Conservation (phyloP, 75 land plant species). For the Pinus taeda region DNA sequence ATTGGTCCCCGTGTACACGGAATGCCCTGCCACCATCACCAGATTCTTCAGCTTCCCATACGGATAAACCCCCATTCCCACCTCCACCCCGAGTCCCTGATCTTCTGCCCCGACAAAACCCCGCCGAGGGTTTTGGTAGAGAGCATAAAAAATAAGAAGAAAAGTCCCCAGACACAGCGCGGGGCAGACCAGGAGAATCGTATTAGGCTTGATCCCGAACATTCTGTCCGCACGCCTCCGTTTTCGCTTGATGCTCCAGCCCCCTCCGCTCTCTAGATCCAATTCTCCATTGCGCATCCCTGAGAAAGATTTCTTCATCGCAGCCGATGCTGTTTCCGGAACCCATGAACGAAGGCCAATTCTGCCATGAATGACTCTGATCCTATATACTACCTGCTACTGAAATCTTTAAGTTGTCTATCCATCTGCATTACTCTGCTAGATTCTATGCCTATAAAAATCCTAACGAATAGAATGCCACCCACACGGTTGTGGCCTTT, state of each 20-base stretch:
- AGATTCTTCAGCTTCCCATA: slow-evolving; percentile 51
- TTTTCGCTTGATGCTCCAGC: neutral
- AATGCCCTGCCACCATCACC: slow-evolving; percentile 99
- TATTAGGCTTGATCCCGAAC: neutral
- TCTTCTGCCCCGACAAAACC: neutral
- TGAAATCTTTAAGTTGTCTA: too few relatives aligned
- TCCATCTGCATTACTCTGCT: too few relatives aligned
- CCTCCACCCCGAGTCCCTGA: neutral
- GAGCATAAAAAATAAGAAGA: slow-evolving; percentile 4
- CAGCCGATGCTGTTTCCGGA: too few relatives aligned
- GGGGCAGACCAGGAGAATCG: neutral
- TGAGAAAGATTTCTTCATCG: too few relatives aligned
- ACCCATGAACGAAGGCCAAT: too few relatives aligned
- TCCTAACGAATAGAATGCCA: too few relatives aligned
- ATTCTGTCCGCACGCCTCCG: slow-evolving; percentile 6
- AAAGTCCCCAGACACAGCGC: slow-evolving; percentile 1
- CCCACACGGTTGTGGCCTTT: too few relatives aligned
- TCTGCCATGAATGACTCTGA: too few relatives aligned
- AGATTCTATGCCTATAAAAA: too few relatives aligned
- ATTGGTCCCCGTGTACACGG: slow-evolving; percentile 57
- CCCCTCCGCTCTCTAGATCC: slow-evolving; percentile 10
- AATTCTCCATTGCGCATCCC: too few relatives aligned
- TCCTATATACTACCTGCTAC: too few relatives aligned
- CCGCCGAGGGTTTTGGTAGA: neutral
- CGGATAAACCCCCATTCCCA: slow-evolving; percentile 28